Evolutionary conservation across 352 stramenopile species (phyloP).

Genomic region (Globisporangium echinulatum): DNA sequence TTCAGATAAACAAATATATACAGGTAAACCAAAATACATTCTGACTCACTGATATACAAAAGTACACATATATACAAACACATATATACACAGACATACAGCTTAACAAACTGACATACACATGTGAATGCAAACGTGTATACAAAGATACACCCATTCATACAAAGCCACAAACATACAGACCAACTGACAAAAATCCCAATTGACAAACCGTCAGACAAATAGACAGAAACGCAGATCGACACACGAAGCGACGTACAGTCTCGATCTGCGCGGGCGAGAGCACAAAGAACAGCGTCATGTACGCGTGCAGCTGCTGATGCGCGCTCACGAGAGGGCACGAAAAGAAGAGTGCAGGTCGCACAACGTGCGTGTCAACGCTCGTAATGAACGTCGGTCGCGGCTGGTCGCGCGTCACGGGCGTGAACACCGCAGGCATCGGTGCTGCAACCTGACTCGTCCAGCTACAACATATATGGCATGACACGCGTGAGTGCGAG

Average conservation of each 20-base stretch:
- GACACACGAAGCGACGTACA: background rate
- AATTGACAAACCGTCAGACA: no score
- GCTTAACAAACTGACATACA: no score
- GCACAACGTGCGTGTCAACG: slow-evolving; percentile 17
- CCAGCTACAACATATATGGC: slow-evolving; percentile 19
- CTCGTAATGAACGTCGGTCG: slow-evolving; percentile 8
- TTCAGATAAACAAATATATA: no score
- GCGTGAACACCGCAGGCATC: slow-evolving; percentile 9
- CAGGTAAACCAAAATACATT: no score
- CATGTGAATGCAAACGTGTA: no score
- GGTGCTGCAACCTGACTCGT: slow-evolving; percentile 19
- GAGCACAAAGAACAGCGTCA: slow-evolving; percentile 65
- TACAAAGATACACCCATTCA: no score
- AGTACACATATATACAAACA: no score
- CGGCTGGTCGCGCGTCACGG: slow-evolving; percentile 5
- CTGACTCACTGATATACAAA: no score
- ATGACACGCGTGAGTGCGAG: background rate
- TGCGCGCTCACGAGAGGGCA: slow-evolving; percentile 36
- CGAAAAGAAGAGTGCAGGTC: slow-evolving; percentile 36
- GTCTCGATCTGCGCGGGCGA: slow-evolving; percentile 31
- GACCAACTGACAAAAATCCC: no score
- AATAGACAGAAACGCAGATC: background rate
- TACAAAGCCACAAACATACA: no score
- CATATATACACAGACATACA: no score
- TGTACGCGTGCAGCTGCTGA: slow-evolving; percentile 35